phyloP scores from a whole-genome alignment of 345 rosid species.

The Arabidopsis suecica region DNA sequence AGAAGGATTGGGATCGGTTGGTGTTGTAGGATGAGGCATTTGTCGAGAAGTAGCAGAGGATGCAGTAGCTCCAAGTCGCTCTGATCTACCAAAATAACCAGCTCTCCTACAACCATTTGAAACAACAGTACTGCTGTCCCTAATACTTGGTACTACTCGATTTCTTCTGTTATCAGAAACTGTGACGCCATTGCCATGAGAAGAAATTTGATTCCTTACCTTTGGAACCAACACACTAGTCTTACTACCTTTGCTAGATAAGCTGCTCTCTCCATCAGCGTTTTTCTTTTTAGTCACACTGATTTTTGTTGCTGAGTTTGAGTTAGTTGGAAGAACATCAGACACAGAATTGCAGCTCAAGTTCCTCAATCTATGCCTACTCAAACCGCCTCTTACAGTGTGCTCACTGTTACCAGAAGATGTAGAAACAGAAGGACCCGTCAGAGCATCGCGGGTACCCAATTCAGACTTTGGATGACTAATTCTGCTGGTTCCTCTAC shows the following conservation, averaged over 20 bases:
- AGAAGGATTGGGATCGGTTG: constrained; percentile 49
- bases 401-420: constrained; percentile 53
- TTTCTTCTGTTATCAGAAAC: constrained; percentile 67
- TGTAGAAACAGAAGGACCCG: constrained; percentile 43
- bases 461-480: constrained; percentile 50
- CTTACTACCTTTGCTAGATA: constrained; percentile 64
- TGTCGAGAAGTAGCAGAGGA: constrained; percentile 47
- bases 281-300: constrained; percentile 53
- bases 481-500: constrained; percentile 50
- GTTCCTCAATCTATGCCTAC: constrained; percentile 60
- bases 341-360: constrained; percentile 62
- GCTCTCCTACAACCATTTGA: constrained; percentile 66
- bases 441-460: constrained; percentile 38
- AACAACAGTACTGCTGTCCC: constrained; percentile 50
- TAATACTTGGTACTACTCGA: constrained; percentile 52
- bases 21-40: constrained; percentile 52
- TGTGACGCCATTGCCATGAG: constrained; percentile 53
- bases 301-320: constrained; percentile 53
- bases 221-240: constrained; percentile 48
- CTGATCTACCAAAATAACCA: constrained; percentile 51
- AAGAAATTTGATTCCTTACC: constrained; percentile 49
- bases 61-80: constrained; percentile 43
- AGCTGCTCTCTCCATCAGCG: constrained; percentile 71
- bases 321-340: constrained; percentile 52
- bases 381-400: constrained; percentile 45